phyloP scores from a whole-genome alignment of 345 rosid species.

The Schrenkiella parvula region DNA sequence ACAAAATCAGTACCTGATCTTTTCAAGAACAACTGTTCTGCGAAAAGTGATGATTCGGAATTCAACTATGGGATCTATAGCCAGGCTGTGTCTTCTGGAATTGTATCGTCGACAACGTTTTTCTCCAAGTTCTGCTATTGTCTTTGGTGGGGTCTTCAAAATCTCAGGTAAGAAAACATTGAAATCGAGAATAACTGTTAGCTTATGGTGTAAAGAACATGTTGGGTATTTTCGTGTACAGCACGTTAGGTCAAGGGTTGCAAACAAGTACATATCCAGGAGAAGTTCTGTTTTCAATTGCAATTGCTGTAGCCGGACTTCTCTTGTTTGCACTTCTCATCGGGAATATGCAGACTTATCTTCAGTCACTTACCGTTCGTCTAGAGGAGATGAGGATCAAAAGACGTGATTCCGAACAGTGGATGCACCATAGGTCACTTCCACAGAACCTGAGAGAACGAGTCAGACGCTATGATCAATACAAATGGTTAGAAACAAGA shows the following conservation, averaged over 20 bases:
- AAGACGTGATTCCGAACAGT: slow-evolving; percentile 43
- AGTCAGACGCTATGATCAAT: slow-evolving; percentile 47
- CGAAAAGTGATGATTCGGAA: slow-evolving; percentile 23
- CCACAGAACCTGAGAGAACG: slow-evolving; percentile 47
- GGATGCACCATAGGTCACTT: slow-evolving; percentile 96
- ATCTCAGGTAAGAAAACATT: slow-evolving; percentile 55
- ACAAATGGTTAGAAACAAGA: slow-evolving; percentile 47
- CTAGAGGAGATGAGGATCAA: slow-evolving; percentile 94
- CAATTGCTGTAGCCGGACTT: slow-evolving; percentile 66
- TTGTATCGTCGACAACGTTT: slow-evolving; percentile 46
- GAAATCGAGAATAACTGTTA: not conserved
- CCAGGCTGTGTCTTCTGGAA: slow-evolving; percentile 61
- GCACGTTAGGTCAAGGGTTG: slow-evolving; percentile 93
- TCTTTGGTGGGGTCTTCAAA: slow-evolving; percentile 95
- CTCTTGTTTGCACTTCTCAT: slow-evolving; percentile 74
- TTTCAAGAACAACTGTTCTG: slow-evolving; percentile 43
- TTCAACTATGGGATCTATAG: slow-evolving; percentile 73
- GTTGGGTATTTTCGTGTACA: slow-evolving; percentile 11
- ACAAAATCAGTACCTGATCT: slow-evolving; percentile 37
- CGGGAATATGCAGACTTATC: slow-evolving; percentile 90
- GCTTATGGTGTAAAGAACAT: not conserved
- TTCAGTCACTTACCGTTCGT: slow-evolving; percentile 71
- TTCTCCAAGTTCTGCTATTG: slow-evolving; percentile 69
- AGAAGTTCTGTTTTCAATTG: slow-evolving; percentile 76
- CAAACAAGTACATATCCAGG: slow-evolving; percentile 69